phyloP scores from a whole-genome alignment of 2,329 filamentous ascomycete species.

The Pseudocercospora fijiensis region DNA sequence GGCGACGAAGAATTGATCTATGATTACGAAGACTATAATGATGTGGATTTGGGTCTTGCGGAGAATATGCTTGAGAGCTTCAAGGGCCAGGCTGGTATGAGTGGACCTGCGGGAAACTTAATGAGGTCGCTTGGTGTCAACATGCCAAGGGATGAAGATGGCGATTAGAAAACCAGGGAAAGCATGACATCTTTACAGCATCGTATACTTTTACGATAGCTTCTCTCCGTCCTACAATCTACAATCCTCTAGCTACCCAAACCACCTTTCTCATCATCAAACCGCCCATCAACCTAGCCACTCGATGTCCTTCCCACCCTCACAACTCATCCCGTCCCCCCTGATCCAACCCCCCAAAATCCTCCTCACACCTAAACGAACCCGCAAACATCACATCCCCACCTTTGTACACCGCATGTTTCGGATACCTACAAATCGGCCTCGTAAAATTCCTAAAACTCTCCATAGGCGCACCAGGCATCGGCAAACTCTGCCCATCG shows the following conservation, averaged over 20 bases:
- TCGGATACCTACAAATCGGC: slow-evolving; percentile 28
- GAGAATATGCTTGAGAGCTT: slow-evolving; percentile 91
- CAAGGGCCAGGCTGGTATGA: slow-evolving; percentile 80
- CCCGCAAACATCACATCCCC: slow-evolving; percentile 20
- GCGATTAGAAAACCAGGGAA: slow-evolving; percentile 4
- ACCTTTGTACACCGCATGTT: slow-evolving; percentile 22
- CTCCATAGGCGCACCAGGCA: slow-evolving; percentile 7
- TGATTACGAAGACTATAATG: slow-evolving; percentile 57
- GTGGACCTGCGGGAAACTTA: slow-evolving; percentile 84
- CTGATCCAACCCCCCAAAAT: slow-evolving; percentile 7
- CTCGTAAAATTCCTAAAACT: slow-evolving; percentile 7
- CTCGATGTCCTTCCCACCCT: neutral
- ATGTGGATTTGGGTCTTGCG: slow-evolving; percentile 82
- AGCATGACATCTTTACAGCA: neutral
- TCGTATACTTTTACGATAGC: too few species aligned
- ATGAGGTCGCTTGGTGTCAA: slow-evolving; percentile 81
- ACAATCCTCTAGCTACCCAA: too few species aligned
- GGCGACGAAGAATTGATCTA: slow-evolving; percentile 40
- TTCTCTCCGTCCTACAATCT: neutral
- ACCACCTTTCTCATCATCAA: too few species aligned
- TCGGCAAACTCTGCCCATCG: slow-evolving; percentile 10
- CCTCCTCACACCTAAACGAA: slow-evolving; percentile 26
- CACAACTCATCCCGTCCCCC: slow-evolving; percentile 18
- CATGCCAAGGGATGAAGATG: slow-evolving; percentile 74
- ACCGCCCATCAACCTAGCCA: too few species aligned